These are phyloP conservation scores for Pogostemon cablin DNA, from an alignment of 257 asterid genomes.

Conservation along the genomic window DNA sequence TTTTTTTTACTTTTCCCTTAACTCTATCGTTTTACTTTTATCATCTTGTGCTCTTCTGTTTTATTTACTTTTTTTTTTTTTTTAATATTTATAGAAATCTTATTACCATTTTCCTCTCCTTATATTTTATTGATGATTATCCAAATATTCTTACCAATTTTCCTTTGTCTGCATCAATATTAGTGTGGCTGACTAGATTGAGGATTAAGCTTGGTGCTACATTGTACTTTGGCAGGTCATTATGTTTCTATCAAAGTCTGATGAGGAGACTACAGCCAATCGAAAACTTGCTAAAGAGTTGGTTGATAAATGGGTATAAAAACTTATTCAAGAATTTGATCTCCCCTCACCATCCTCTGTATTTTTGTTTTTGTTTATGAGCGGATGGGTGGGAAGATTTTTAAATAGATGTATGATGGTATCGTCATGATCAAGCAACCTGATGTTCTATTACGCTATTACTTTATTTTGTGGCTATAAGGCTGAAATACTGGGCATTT, in stretches of 20 bases:
- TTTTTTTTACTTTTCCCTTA: background rate
- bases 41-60: background rate
- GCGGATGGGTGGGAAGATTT: too few species aligned
- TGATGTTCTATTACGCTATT: background rate
- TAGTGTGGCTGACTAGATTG: conserved; percentile 23
- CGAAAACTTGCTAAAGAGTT: conserved; percentile 89
- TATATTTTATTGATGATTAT: conserved; percentile 22
- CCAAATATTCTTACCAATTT: conserved; percentile 13
- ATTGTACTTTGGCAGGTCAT: conserved; percentile 63
- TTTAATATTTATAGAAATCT: background rate
- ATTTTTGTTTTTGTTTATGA: background rate
- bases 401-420: conserved; percentile 5
- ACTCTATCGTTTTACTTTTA: background rate
- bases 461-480: background rate
- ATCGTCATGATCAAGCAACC: conserved; percentile 6
- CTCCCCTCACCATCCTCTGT: background rate
- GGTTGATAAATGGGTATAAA: conserved; percentile 93
- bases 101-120: background rate
- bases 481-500: background rate
- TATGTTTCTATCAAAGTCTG: conserved; percentile 92
- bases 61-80: background rate
- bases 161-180: background rate
- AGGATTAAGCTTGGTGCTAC: conserved; percentile 15
- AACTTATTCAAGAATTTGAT: conserved; percentile 9
- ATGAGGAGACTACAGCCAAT: conserved; percentile 92